Evolutionary conservation across 495 filamentous ascomycete species (phyloP), one percentile per base, ranked within the genome.

Genomic region (Daldinia childiae): DNA sequence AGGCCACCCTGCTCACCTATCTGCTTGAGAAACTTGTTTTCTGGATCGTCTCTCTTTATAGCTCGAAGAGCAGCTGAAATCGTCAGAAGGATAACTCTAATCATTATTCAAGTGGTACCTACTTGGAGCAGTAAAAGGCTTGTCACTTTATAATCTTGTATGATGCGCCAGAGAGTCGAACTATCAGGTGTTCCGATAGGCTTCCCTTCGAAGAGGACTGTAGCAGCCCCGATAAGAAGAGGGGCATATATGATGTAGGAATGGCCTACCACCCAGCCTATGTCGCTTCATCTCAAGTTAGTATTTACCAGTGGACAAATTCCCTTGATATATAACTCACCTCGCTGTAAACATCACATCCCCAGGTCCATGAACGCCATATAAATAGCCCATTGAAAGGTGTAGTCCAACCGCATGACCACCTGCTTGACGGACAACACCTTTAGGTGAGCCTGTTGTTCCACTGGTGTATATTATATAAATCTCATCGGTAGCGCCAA

Each of bases 381-480:
- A 97, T 1, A 97, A 74, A 62, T 92, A 92, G 60, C 86, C 86
- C 52, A 96, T 91, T 4, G 91, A 91, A 17, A 96, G 82, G 57
- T 92, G 87, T 51, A 98, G 81, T 0, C 94, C 94, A 0, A 97
- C 94, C 2, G 93, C 93, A 77, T 97, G 93, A 3, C 94, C 94
- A 6, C 91, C 94, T 19, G 91, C 91, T 78, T 93, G 88, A 38
- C 94, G 85, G 2, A 97, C 79, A 0, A 98, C 93, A 12, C 94
- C 94, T 82, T 98, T 98, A 0, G 94, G 94, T 1, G 91, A 79
- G 1, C 94, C 93, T 1, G 93, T 97, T 2, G 94, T 97, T 17
- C 93, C 92, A 43, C 76, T 80, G 1, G 94, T 97, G 74, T 97
- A 97, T 56, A 98, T 97, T 67, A 97, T 92, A 80, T 98, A 98